phyloP scores from a whole-genome alignment of 371 early-diverging fungal species.

The Pancytospora philotis region DNA sequence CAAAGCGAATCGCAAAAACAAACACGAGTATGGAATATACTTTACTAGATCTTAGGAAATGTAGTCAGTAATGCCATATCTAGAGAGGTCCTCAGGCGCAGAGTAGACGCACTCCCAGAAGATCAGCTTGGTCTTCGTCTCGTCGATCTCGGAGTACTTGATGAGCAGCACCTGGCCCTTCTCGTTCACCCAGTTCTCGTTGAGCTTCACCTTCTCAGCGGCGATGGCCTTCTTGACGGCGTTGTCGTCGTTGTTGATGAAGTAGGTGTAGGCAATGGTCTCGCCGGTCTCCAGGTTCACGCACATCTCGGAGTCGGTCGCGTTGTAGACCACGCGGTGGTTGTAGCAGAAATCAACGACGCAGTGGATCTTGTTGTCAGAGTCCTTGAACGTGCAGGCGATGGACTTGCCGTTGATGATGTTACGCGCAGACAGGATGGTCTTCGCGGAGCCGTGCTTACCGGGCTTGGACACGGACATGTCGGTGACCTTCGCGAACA shows the following conservation, averaged over 20 bases:
- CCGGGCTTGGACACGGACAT: conserved; percentile 55
- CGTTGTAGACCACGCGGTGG: conserved; percentile 3
- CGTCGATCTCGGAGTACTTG: conserved; percentile 6
- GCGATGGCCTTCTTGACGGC: not conserved
- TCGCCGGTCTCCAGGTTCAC: conserved; percentile 9
- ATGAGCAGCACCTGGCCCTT: not conserved
- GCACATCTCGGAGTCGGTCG: conserved; percentile 6
- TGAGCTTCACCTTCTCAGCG: not conserved
- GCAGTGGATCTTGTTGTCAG: not conserved
- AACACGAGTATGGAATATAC: no score
- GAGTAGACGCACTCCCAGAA: conserved; percentile 11
- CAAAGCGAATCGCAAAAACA: no score
- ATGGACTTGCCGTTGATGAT: not conserved
- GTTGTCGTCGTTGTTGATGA: not conserved
- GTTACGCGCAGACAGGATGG: conserved; percentile 15
- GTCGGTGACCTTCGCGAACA: conserved; percentile 30
- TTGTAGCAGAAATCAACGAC: conserved; percentile 21
- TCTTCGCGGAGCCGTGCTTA: conserved; percentile 60
- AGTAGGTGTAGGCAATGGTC: not conserved
- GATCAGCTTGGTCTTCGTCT: not conserved
- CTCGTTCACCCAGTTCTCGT: not conserved
- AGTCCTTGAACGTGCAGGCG: not conserved
- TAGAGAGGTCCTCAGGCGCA: not conserved
- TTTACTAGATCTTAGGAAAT: no score
- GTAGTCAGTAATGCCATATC: conserved; percentile 4